phyloP scores from a whole-genome alignment of 768 basidiomycete species.

The Hortiboletus flavorubellus region DNA sequence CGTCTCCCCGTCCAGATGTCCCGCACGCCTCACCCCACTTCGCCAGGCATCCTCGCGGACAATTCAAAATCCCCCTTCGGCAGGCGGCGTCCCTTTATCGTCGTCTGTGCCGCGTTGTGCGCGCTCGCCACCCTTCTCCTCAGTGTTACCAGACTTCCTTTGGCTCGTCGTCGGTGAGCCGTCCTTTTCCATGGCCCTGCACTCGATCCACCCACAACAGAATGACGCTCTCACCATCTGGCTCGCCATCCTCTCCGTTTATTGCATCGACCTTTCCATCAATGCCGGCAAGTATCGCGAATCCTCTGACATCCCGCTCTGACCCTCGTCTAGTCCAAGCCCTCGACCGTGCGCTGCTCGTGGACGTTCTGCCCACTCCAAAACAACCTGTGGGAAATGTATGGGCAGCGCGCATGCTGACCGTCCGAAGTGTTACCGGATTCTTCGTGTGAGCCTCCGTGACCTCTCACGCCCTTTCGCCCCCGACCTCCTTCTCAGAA shows the following conservation, averaged over 20 bases:
- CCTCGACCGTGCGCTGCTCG: conserved; percentile 84
- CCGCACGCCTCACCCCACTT: neutral
- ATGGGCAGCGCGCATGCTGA: conserved; percentile 94
- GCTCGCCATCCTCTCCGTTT: conserved; percentile 71
- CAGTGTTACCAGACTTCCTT: conserved; percentile 63
- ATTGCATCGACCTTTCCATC: conserved; percentile 61
- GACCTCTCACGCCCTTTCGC: neutral
- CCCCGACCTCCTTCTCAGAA: conserved; percentile 40
- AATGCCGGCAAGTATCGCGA: conserved; percentile 40
- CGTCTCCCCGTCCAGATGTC: neutral
- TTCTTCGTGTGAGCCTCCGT: conserved; percentile 73
- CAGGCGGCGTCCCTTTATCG: conserved; percentile 82
- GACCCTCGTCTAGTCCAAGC: conserved; percentile 61
- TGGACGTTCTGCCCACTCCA: conserved; percentile 74
- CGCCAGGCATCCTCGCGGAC: conserved; percentile 67
- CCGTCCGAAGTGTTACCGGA: conserved; percentile 79
- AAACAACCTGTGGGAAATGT: conserved; percentile 86
- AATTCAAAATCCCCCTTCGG: conserved; percentile 81
- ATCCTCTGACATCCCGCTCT: neutral
- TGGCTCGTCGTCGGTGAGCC: conserved; percentile 34
- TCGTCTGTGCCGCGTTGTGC: conserved; percentile 65
- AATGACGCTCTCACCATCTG: conserved; percentile 66
- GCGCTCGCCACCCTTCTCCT: conserved; percentile 73
- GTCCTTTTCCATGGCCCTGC: neutral
- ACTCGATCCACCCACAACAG: conserved; percentile 29